Evolutionary conservation across 1,139 yeast species (phyloP), one percentile per base, ranked within the genome.

Genomic region (Yamadazyma siamensis): DNA sequence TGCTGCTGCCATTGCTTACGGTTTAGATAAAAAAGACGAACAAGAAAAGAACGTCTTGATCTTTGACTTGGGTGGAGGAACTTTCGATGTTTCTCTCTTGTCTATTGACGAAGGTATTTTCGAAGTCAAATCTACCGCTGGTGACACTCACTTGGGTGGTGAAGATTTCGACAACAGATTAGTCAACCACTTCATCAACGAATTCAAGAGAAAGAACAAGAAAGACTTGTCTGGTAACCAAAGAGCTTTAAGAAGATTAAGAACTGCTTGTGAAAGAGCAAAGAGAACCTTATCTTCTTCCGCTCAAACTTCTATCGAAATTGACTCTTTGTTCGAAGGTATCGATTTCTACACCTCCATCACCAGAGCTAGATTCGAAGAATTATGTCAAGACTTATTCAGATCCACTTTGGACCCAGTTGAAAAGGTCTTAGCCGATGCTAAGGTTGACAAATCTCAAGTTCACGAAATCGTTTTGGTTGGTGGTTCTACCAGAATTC

Each of bases 401-500:
- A 86, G 91, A 72, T 82, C 94, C 47, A 89, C 97, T 56, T 72
- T 89, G 63, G 95, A 85, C 55, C 97, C 97, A 57, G 97, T 89
- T 62, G 97, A 89, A 77, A 88, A 87, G 78, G 97, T 91, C 56
- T 80, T 89, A 70, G 85, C 84, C 74, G 97, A 89, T 66, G 83
- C 97, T 55, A 86, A 87, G 79, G 74, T 86, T 57, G 75, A 83
- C 69, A 89, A 89, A 81, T 68, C 89, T 42, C 75, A 76, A 54
- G 91, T 91, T 56, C 82, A 91, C 65, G 97, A 89, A 75, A 89
- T 89, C 64, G 98, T 89, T 63, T 78, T 89, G 54, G 98, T 89
- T 56, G 98, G 98, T 82, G 98, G 98, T 79, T 89, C 98, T 50
- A 89, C 98, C 69, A 89, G 97, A 84, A 89, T 89, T 75, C 97